A percentile compares a stretch with the other conserved stretches of the same genome.
Conservation (phyloP, 768 basidiomycete species). For the Tricholoma sp. region DNA sequence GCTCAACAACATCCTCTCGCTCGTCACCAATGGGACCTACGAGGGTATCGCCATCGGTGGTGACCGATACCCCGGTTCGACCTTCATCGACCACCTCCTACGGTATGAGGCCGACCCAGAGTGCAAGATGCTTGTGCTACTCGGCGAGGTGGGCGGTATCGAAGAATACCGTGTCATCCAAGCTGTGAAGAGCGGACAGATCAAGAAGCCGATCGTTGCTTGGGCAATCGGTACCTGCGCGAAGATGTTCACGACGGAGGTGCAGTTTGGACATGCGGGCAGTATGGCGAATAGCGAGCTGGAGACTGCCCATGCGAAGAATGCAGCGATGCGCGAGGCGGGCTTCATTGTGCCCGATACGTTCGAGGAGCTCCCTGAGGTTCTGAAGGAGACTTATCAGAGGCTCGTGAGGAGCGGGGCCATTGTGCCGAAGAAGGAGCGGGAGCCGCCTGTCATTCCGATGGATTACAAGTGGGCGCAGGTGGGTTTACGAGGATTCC, state of each 20-base stretch:
- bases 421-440: slow-evolving; percentile 69
- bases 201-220: slow-evolving; percentile 98
- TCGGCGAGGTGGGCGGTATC: slow-evolving; percentile 98
- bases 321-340: slow-evolving; percentile 87
- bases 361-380: slow-evolving; percentile 91
- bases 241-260: slow-evolving; percentile 99
- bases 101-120: slow-evolving; percentile 96
- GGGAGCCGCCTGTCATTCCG: slow-evolving; percentile 93
- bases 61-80: slow-evolving; percentile 97
- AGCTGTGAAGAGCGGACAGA: slow-evolving; percentile 87
- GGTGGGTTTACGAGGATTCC: slow-evolving; percentile 17
- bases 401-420: slow-evolving; percentile 64
- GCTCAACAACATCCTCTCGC: slow-evolving; percentile 98
- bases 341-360: slow-evolving; percentile 97
- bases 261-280: slow-evolving; percentile 99
- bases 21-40: slow-evolving; percentile 96
- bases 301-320: slow-evolving; percentile 99
- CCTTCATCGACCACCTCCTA: slow-evolving; percentile 98
- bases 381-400: slow-evolving; percentile 83
- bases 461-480: slow-evolving; percentile 99
- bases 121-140: slow-evolving; percentile 98
- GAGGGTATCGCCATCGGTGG: slow-evolving; percentile 99
- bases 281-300: slow-evolving; percentile 96
- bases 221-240: slow-evolving; percentile 99
- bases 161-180: slow-evolving; percentile 99